Evolutionary conservation across 208 protist genomes (phyloP), one percentile per base, ranked within the genome.

Genomic region (Leishmania lainsoni): DNA sequence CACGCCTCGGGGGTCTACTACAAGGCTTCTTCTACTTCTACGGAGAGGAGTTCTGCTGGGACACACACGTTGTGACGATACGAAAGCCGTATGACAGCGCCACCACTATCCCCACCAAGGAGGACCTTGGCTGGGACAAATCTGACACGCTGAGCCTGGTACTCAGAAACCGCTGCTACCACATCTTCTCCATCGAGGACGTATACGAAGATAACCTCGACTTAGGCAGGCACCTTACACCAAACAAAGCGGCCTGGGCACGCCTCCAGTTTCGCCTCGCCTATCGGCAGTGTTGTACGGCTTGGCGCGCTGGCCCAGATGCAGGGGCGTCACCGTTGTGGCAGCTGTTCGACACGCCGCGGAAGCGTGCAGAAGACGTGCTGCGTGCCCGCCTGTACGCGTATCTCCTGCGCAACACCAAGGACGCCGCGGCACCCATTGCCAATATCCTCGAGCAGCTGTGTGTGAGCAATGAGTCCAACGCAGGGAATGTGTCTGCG

Each of bases 171-270:
- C 86, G 90, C 20, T 78, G 91, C 74, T 94, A 87, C 81, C 90
- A 94, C 78, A 63, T 81, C 58, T 80, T 96, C 51, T 96, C 87
- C 80, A 95, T 97, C 74, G 92, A 96, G 58, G 94, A 97, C 75
- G 84, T 89, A 32, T 97, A 96, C 81, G 94, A 97, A 63, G 85
- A 93, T 14, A 65, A 95, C 69, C 82, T 96, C 17, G 94, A 96
- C 80, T 82, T 95, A 16, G 92, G 84, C 5, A 84, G 94, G 1
- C 94, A 97, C 72, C 85, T 96, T 17, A 86, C 86, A 12, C 83
- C 83, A 1, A 72, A 82, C 6, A 97, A 96, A 79, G 79, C 81
- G 29, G 70, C 17, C 16, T 97, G 96, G 87, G 83, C 97, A 48
- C 72, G 80, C 49, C 54, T 81, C 73, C 93, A 97, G 89, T 94